Evolutionary conservation across 495 filamentous ascomycete genomes (phyloP).

Genomic region (Hapsidospora chrysogenum): DNA sequence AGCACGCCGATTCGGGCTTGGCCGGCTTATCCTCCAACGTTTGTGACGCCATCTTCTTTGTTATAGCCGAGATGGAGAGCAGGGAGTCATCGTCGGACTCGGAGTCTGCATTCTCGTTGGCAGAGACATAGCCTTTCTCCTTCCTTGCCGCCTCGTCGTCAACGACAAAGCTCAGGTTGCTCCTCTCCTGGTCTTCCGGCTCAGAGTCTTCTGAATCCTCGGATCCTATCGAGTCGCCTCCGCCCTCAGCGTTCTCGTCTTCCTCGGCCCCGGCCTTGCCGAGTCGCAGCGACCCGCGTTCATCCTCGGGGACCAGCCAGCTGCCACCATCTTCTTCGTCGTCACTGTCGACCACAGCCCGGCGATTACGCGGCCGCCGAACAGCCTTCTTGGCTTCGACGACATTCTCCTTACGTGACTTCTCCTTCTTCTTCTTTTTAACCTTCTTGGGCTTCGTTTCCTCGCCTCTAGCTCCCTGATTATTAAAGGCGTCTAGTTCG

Average conservation of each 20-base stretch:
- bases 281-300: slow-evolving; percentile 38
- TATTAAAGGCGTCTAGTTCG: slow-evolving; percentile 32
- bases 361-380: slow-evolving; percentile 33
- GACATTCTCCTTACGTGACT: slow-evolving; percentile 8
- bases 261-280: slow-evolving; percentile 68
- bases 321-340: slow-evolving; percentile 55
- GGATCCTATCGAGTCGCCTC: slow-evolving; percentile 58
- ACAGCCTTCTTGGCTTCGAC: not conserved
- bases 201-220: slow-evolving; percentile 29
- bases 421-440: slow-evolving; percentile 28
- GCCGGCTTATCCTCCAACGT: slow-evolving; percentile 4
- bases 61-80: slow-evolving; percentile 3
- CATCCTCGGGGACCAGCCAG: slow-evolving; percentile 55
- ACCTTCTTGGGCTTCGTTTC: slow-evolving; percentile 19
- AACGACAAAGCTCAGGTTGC: slow-evolving; percentile 26
- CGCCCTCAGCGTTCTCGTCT: slow-evolving; percentile 75
- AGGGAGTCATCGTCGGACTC: slow-evolving; percentile 15
- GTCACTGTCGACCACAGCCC: slow-evolving; percentile 38
- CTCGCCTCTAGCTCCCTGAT: slow-evolving; percentile 7
- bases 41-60: slow-evolving; percentile 6
- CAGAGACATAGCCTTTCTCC: slow-evolving; percentile 24
- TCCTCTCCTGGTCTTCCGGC: slow-evolving; percentile 24
- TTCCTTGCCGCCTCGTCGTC: slow-evolving; percentile 16
- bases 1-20: not conserved
- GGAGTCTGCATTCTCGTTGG: slow-evolving; percentile 24